These are phyloP conservation scores for Ceratobasidium sp. DNA, from an alignment of 1,284 basidiomycete genomes.

Conservation along the genomic window DNA sequence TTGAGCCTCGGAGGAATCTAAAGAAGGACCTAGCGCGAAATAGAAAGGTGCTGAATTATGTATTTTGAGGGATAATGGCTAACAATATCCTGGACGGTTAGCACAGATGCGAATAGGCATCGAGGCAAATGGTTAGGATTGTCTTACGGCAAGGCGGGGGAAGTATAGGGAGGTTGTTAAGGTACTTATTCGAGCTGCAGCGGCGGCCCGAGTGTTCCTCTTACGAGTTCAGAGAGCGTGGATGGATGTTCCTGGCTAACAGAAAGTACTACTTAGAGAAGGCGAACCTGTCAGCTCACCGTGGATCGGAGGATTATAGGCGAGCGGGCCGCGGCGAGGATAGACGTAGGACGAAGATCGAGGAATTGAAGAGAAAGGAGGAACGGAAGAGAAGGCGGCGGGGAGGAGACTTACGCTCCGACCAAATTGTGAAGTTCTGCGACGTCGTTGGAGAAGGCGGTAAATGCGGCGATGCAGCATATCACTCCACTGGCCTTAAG, in stretches of 20 bases:
- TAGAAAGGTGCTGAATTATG: too few species aligned
- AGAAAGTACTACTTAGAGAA: constrained; percentile 3
- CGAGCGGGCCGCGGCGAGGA: constrained; percentile 18
- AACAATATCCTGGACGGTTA: too few species aligned
- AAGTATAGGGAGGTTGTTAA: background rate
- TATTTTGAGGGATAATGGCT: too few species aligned
- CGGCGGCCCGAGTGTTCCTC: background rate
- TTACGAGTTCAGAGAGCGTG: constrained; percentile 35
- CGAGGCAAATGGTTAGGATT: too few species aligned
- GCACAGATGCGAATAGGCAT: too few species aligned
- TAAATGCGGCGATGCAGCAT: constrained; percentile 75
- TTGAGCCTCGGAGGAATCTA: too few species aligned
- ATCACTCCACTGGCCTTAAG: constrained; percentile 79
- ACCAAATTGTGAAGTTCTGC: constrained; percentile 65
- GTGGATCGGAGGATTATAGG: background rate
- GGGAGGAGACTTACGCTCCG: constrained; percentile 31
- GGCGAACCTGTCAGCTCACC: background rate
- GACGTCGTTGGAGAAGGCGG: constrained; percentile 78
- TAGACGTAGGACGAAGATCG: background rate
- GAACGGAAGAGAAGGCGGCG: background rate
- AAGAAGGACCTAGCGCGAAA: too few species aligned
- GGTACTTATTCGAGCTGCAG: too few species aligned
- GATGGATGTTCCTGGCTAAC: constrained; percentile 23
- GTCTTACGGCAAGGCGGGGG: background rate
- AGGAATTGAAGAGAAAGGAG: background rate